Evolutionary conservation across 345 rosid species (phyloP), one percentile per base, ranked within the genome.

Genomic region (Hevea brasiliensis): DNA sequence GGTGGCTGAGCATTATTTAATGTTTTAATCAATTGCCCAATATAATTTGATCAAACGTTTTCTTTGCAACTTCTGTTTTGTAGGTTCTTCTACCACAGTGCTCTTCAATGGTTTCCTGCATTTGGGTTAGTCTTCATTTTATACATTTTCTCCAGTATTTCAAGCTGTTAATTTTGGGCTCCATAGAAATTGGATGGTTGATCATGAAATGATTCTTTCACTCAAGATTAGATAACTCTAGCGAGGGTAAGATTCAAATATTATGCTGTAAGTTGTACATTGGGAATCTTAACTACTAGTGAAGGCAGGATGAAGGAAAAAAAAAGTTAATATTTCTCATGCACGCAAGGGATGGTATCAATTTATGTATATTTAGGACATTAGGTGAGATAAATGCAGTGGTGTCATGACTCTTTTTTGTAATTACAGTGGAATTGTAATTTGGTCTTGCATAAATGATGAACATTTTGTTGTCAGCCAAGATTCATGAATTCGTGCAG

Each of bases 71-170:
- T 58, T 77, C 42, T 26, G 21, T 66, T 70, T 80, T 77, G 72
- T 88, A 94, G 97, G 84, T 94, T 94, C 80, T 94, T 94, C 86
- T 94, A 92, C 84, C 97, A 94, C 57, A 90, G 98, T 76, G 95
- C 94, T 66, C 90, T 94, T 76, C 81, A 54, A 67, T 94, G 95
- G 95, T 94, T 94, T 80, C 96, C 95, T 55, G 75, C 82, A 68
- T 89, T 69, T 26, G 97, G 97, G 97, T 89, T 71, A 86, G 98
- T 84, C 59, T 70, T 66, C 71, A 32, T 75, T 47, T 42, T 29
- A 13, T 62, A 45, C 42, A 6, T 58, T 70, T 60, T 44, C 54
- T 73, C 32, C 51, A 59, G 12, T 8, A 63, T 20, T 26, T 57
- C 17, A 14, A 57, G 27, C 41, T 47, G 6, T 32, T 44, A 0